Evolutionary conservation across 345 rosid species (phyloP).

Genomic region (Balakata baccata): DNA sequence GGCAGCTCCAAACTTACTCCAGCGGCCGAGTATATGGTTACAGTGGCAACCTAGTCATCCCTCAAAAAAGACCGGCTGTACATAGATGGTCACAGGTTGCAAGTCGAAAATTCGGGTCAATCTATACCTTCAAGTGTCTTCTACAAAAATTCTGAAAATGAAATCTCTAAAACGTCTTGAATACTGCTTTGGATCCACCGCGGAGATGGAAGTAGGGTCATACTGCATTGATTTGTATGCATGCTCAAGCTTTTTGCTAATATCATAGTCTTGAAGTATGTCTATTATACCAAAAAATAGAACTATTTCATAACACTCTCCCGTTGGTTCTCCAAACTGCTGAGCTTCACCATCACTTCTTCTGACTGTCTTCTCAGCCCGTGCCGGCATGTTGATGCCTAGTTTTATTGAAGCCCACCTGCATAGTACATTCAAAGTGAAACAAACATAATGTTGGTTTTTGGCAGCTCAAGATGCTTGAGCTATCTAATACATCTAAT

Average conservation of each 20-base stretch:
- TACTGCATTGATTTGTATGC: conserved; percentile 95
- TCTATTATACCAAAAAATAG: conserved; percentile 86
- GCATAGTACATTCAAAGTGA: conserved; percentile 22
- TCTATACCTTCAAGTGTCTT: conserved; percentile 52
- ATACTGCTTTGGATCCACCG: conserved; percentile 95
- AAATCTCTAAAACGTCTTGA: conserved; percentile 89
- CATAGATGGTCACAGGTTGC: conserved; percentile 23
- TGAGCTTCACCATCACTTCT: conserved; percentile 58
- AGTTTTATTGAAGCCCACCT: conserved; percentile 66
- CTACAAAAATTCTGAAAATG: conserved; percentile 71
- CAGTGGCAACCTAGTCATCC: conserved; percentile 12
- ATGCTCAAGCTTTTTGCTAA: conserved; percentile 98
- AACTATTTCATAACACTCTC: conserved; percentile 67
- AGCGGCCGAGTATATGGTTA: background rate
- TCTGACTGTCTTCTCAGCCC: conserved; percentile 77
- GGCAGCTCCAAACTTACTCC: conserved; percentile 10
- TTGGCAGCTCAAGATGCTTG: no score
- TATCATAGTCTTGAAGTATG: conserved; percentile 95
- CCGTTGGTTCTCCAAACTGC: conserved; percentile 86
- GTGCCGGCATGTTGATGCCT: conserved; percentile 74
- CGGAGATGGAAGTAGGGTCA: conserved; percentile 94
- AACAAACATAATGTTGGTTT: no score
- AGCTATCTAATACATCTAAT: no score
- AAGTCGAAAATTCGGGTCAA: conserved; percentile 19
- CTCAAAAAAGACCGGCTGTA: conserved; percentile 16